Percentiles rank a stretch among this genome's conserved stretches.
These are phyloP conservation scores for Podospora pseudoanserina DNA, from an alignment of 495 filamentous ascomycete species.

Conservation along the genomic window DNA sequence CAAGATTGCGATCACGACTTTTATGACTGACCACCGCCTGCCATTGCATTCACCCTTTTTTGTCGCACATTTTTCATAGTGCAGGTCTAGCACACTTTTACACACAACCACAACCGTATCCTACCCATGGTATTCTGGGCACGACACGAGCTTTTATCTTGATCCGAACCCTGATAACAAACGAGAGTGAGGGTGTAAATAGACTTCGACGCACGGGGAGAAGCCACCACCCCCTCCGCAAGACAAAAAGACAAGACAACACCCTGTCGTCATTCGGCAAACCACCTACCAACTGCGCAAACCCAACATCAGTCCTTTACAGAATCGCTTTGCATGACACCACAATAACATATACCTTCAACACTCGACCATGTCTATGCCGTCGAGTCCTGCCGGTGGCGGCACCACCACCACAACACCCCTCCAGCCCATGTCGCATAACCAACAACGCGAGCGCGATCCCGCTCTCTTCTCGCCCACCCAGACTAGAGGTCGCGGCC, in stretches of 20 bases:
- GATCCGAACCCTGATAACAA: neutral
- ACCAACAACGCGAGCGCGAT: constrained; percentile 61
- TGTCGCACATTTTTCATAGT: neutral
- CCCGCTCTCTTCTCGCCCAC: constrained; percentile 21
- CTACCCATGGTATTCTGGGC: no score
- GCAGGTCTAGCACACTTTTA: neutral
- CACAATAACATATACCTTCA: constrained; percentile 13
- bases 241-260: neutral
- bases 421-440: constrained; percentile 69
- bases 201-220: neutral
- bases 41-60: neutral
- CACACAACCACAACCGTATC: neutral
- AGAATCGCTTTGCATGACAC: constrained; percentile 23
- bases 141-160: no score
- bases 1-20: constrained; percentile 8
- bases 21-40: neutral
- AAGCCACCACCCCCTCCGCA: neutral
- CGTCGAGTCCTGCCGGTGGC: constrained; percentile 32
- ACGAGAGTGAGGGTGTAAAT: neutral
- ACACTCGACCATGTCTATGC: constrained; percentile 18
- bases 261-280: constrained; percentile 5
- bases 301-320: neutral
- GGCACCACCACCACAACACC: constrained; percentile 47
- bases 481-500: constrained; percentile 12
- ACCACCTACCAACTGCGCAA: no score